phyloP scores from a whole-genome alignment of 139 green algal species.

The Micromonas pusilla region DNA sequence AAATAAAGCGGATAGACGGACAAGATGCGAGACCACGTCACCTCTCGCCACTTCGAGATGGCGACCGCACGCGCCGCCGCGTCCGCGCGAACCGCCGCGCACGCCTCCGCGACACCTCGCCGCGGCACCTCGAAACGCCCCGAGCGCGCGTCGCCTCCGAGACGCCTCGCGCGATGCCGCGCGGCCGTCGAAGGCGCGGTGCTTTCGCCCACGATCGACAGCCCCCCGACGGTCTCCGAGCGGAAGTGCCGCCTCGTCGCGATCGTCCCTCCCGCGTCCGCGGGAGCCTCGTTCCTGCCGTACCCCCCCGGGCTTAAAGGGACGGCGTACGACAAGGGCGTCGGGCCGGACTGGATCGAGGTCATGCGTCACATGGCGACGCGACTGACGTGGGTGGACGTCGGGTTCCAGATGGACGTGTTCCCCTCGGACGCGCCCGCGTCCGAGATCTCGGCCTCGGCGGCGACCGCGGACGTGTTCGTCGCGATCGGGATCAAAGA shows the following conservation, averaged over 20 bases:
- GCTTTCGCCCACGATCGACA: not conserved
- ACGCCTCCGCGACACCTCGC: no score
- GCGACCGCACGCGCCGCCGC: no score
- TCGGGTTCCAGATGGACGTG: not conserved
- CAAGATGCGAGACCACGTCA: no score
- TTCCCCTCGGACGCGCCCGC: not conserved
- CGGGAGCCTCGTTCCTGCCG: not conserved
- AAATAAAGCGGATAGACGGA: no score
- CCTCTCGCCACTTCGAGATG: no score
- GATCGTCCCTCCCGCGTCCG: not conserved
- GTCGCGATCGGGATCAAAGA: not conserved
- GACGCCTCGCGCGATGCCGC: no score
- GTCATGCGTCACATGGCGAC: not conserved
- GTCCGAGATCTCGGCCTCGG: not conserved
- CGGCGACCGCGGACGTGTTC: not conserved
- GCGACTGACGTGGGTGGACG: not conserved
- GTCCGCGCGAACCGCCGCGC: no score
- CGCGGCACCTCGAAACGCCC: no score
- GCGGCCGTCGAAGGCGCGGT: not conserved
- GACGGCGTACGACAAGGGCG: not conserved
- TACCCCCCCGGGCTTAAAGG: not conserved
- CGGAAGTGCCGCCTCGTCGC: not conserved
- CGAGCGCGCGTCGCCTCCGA: no score
- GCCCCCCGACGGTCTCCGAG: not conserved
- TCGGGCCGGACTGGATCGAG: not conserved